phyloP scores from a whole-genome alignment of 306 rosid genomes.

The Astragalus glycyphyllos region DNA sequence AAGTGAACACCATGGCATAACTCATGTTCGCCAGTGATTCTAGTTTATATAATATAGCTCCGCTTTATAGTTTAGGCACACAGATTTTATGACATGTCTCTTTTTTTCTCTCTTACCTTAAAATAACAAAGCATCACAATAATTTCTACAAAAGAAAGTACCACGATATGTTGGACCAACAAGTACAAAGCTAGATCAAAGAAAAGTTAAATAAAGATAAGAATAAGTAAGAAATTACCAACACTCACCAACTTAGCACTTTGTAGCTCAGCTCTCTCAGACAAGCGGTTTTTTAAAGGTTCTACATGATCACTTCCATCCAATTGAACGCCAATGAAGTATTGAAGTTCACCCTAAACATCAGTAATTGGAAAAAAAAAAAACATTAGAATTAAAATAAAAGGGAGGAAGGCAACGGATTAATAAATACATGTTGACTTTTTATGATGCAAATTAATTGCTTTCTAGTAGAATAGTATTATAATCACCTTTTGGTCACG shows the following conservation, averaged over 20 bases:
- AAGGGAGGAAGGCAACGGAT: constrained; percentile 1
- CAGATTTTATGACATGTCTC: neutral
- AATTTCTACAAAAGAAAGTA: neutral
- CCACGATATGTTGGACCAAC: constrained; percentile 14
- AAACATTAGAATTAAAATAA: constrained; percentile 32
- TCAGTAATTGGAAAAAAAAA: constrained; percentile 22
- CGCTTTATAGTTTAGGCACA: neutral
- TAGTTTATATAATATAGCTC: neutral
- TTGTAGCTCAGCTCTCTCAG: constrained; percentile 65
- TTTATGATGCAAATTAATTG: constrained; percentile 3
- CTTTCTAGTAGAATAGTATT: constrained; percentile 26
- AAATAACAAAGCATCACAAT: constrained; percentile 1
- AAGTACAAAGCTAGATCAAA: neutral
- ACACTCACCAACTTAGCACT: constrained; percentile 71
- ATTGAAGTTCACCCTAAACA: constrained; percentile 92
- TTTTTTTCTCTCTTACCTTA: neutral
- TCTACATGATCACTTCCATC: constrained; percentile 93
- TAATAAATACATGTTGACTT: constrained; percentile 21
- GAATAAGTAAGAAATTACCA: constrained; percentile 19
- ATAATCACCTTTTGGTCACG: constrained; percentile 79
- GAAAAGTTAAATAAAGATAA: neutral
- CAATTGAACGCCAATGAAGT: constrained; percentile 93
- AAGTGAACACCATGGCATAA: too few species aligned
- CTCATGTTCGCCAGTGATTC: too few species aligned
- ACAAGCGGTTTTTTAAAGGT: constrained; percentile 67